Evolutionary conservation across 2,329 filamentous ascomycete genomes (phyloP).

Genomic region (Furcasterigmium furcatum): DNA sequence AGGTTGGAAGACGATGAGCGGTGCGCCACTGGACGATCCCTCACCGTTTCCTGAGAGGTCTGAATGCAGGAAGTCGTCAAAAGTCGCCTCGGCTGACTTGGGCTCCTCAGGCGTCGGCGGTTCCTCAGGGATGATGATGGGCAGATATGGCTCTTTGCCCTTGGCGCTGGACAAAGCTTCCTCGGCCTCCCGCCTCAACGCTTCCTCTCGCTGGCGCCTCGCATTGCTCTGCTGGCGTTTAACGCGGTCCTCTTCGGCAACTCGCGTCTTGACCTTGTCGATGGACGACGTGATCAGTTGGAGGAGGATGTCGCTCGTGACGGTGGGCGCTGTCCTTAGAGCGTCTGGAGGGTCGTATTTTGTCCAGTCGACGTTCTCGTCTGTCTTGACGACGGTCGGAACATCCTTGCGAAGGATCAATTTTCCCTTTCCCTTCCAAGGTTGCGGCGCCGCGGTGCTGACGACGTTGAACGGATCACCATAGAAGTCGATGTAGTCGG

Average conservation of each 20-base stretch:
- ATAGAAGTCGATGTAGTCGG: slow-evolving; percentile 24
- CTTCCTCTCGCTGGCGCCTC: slow-evolving; percentile 12
- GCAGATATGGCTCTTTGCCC: slow-evolving; percentile 27
- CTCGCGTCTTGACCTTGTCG: slow-evolving; percentile 36
- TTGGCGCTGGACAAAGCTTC: neutral
- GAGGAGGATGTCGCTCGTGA: slow-evolving; percentile 34
- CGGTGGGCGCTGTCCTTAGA: slow-evolving; percentile 31
- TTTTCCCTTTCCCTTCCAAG: slow-evolving; percentile 14
- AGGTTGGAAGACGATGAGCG: slow-evolving; percentile 6
- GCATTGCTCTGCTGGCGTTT: slow-evolving; percentile 13
- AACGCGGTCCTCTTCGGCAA: slow-evolving; percentile 16
- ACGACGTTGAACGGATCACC: slow-evolving; percentile 22
- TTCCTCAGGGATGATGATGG: slow-evolving; percentile 24
- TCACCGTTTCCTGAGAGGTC: slow-evolving; percentile 1
- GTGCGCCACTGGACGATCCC: neutral
- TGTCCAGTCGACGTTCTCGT: slow-evolving; percentile 37
- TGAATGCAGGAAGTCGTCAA: neutral
- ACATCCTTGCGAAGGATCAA: slow-evolving; percentile 14
- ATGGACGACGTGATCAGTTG: slow-evolving; percentile 41
- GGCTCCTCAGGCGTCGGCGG: neutral
- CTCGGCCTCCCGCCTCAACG: neutral
- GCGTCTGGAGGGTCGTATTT: slow-evolving; percentile 42
- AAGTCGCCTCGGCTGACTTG: neutral
- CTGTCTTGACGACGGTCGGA: slow-evolving; percentile 12
- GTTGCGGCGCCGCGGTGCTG: slow-evolving; percentile 7